phyloP scores from a whole-genome alignment of 177 flowering plant species.

The Vitis hybrid region DNA sequence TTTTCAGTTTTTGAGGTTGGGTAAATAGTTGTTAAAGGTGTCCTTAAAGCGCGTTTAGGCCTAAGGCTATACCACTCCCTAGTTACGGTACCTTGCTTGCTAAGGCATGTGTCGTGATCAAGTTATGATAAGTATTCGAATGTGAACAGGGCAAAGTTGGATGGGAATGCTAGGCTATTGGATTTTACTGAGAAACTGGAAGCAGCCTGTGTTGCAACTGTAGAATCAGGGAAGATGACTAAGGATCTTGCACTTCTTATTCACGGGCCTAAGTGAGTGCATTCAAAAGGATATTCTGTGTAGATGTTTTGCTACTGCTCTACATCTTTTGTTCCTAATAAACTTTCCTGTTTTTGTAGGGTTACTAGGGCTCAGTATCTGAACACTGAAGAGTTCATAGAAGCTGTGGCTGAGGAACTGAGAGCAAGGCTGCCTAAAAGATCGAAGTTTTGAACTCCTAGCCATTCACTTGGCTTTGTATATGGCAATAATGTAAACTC shows the following conservation, averaged over 20 bases:
- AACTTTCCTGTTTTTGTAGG: slow-evolving; percentile 35
- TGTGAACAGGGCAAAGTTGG: slow-evolving; percentile 68
- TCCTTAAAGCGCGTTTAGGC: no score
- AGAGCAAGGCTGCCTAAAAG: slow-evolving; percentile 48
- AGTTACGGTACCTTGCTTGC: no score
- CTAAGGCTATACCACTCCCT: no score
- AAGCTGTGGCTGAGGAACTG: slow-evolving; percentile 88
- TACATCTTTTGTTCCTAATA: neutral
- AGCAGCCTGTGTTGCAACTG: slow-evolving; percentile 69
- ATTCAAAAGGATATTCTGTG: no score
- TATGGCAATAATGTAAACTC: no score
- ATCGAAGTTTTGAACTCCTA: no score
- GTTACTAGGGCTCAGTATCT: slow-evolving; percentile 60
- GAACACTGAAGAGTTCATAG: slow-evolving; percentile 93
- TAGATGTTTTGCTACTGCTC: neutral
- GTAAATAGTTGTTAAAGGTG: no score
- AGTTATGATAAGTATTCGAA: no score
- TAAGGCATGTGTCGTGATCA: no score
- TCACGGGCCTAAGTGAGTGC: slow-evolving; percentile 79
- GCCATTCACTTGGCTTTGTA: no score
- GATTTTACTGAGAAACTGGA: slow-evolving; percentile 76
- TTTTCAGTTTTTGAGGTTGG: no score
- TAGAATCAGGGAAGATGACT: slow-evolving; percentile 97
- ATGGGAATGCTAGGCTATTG: slow-evolving; percentile 55
- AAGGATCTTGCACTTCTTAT: slow-evolving; percentile 92